Evolutionary conservation across 2,329 filamentous ascomycete species (phyloP), one percentile per base, ranked within the genome.

Genomic region (Aspergillus japonicus): DNA sequence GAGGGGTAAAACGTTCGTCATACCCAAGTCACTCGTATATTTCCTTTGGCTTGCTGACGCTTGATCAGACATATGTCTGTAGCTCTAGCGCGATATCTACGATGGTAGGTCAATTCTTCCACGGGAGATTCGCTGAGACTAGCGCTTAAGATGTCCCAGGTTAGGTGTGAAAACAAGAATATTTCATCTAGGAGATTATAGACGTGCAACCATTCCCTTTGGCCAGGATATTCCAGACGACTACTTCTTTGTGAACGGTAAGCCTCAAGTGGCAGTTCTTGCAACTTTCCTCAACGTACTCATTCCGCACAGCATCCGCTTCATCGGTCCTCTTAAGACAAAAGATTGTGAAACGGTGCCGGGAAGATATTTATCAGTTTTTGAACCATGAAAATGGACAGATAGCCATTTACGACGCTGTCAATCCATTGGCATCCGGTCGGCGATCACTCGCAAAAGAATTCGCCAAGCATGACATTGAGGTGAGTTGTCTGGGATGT

Each of bases 331-430:
- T 98, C 66, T 81, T 99, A 53, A 88, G 95, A 35, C 95, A 98
- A 76, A 97, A 97, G 81, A 99, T 99, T 56, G 82, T 99, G 21
- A 96, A 97, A 79, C 96, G 96, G 74, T 99, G 95, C 68, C 88
- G 95, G 60, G 93, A 98, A 73, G 95, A 99, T 71, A 97, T 99
- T 59, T 96, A 97, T 72, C 89, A 90, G 57, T 99, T 96, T 82
- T 81, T 99, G 49, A 96, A 98, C 70, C 90, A 97, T 67, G 95
- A 98, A 71, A 98, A 98, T 69, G 95, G 95, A 12, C 95, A 99
- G 73, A 94, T 99, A 57, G 95, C 95, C 58, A 98, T 99, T 61
- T 99, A 98, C 74, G 95, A 99, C 77, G 95, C 96, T 29, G 96
- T 99, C 19, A 99, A 99, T 70, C 93, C 94, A 4, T 88, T 95